phyloP scores from a whole-genome alignment of 352 stramenopile species.

The Phytophthora melonis region DNA sequence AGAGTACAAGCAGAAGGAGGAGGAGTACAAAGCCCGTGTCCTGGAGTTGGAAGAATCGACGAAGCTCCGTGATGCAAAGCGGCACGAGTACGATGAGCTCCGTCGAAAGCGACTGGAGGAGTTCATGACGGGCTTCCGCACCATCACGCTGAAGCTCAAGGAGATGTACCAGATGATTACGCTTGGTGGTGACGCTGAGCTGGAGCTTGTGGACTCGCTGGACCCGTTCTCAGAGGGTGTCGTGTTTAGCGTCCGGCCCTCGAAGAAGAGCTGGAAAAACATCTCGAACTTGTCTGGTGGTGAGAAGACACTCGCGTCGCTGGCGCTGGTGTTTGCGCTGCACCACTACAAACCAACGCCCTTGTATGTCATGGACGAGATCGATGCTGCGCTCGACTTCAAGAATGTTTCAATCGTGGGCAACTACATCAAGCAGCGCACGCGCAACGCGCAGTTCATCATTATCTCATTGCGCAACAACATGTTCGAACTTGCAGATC shows the following conservation, averaged over 20 bases:
- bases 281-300: slow-evolving; percentile 99
- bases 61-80: slow-evolving; percentile 91
- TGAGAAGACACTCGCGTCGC: slow-evolving; percentile 98
- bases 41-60: slow-evolving; percentile 96
- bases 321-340: slow-evolving; percentile 99
- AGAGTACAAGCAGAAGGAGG: slow-evolving; percentile 95
- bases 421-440: slow-evolving; percentile 99
- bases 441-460: slow-evolving; percentile 99
- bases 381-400: slow-evolving; percentile 96
- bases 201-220: slow-evolving; percentile 99
- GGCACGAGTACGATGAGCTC: slow-evolving; percentile 97
- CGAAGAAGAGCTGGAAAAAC: slow-evolving; percentile 99
- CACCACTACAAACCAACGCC: slow-evolving; percentile 99
- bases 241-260: slow-evolving; percentile 98
- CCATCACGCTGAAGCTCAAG: slow-evolving; percentile 99
- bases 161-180: slow-evolving; percentile 99
- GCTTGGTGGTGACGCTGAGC: slow-evolving; percentile 96
- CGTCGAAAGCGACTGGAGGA: slow-evolving; percentile 97
- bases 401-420: slow-evolving; percentile 99
- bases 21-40: slow-evolving; percentile 95
- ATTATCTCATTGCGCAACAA: slow-evolving; percentile 99
- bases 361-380: slow-evolving; percentile 99
- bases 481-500: slow-evolving; percentile 99
- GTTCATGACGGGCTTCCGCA: slow-evolving; percentile 99
- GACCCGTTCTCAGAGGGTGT: slow-evolving; percentile 99